Evolutionary conservation across 192 early-diverging fungal species (phyloP), one percentile per base, ranked within the genome.

Genomic region (Geosiphon pyriformis): DNA sequence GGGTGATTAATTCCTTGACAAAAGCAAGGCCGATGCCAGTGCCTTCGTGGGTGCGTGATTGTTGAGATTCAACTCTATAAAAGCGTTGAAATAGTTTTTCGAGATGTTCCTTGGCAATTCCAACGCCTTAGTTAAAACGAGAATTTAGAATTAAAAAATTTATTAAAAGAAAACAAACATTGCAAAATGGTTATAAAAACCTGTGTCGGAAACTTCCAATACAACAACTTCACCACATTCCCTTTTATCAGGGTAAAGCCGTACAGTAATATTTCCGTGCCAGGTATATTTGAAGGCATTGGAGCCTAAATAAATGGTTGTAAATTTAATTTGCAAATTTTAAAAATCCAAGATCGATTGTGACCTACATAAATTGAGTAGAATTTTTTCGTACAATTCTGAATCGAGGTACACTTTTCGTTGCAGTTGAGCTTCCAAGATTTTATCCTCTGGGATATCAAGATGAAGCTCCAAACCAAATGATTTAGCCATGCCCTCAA

Each of bases 1-100:
- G 67, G 27, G 76, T 77, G 0, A 80, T 76, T 17, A 87, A 61
- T 66, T 87, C 83, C 34, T 76, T 78, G 20, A 81, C 76, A 2
- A 87, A 56, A 2, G 82, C 72, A 1, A 87, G 55, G 1, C 85
- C 85, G 33, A 87, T 87, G 0, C 85, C 85, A 4, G 77, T 81
- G 15, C 85, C 85, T 70, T 83, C 83, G 34, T 80, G 75, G 18
- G 73, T 76, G 18, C 83, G 72, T 8, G 81, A 79, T 33, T 73
- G 74, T 18, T 73, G 70, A 37, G 72, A 77, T 50, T 85, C 78
- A 15, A 85, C 76, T 11, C 82, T 71, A 53, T 87, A 80, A 67
- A 87, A 87, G 7, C 82, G 72, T 18, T 80, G 80, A 70, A 87
- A 85, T 1, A 87, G 66, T 0, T 72, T 71, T 18, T 49, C 59